Base-by-base conservation (phyloP, 2,329 filamentous ascomycete species). In the Metarhizium rileyi region DNA sequence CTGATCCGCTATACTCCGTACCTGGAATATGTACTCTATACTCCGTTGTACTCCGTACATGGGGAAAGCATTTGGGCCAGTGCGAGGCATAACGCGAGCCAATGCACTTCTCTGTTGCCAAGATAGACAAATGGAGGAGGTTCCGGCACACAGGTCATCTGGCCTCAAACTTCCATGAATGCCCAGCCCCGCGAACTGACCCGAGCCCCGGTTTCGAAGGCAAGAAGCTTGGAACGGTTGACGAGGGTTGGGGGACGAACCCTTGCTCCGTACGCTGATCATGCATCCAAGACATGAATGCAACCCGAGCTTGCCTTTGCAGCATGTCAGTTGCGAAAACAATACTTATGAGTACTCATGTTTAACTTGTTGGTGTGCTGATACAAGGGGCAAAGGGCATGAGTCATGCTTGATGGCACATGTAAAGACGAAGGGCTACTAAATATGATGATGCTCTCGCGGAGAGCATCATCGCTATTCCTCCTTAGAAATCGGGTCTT, bases 141-240 rank as follows among this genome's bases (percentile, higher is more conserved):
- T 38, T 38, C 35, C 35, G 35, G 16, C 35, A 22, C 8, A 22
- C 20, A 18, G 44, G 48, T 50, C 48, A 50, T 38, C 28, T 46
- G 48, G 35, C 28, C n/a, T 20, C 20, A 27, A 8, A 16, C 20
- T 16, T 33, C 44, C 36, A 26, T 33, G 48, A 16, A 27, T 44
- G 28, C 20, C 25, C 46, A 47, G 26, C 25, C 46, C 20, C 20
- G 26, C 23, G 20, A 20, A 38, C n/a, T n/a, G n/a, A 27, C 30
- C 8, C 35, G 20, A 41, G 14, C 30, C 42, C 33, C 18, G 18
- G 18, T 30, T 46, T 20, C 10, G 22, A 38, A 20, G 35, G 18
- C 10, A 12, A 46, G 23, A 9, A 41, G 14, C n/a, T n/a, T n/a
- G n/a, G n/a, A n/a, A n/a, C n/a, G n/a, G n/a, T n/a, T n/a, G n/a